Evolutionary conservation across 108 stramenopile species (phyloP).

Genomic region (Fistulifera solaris): DNA sequence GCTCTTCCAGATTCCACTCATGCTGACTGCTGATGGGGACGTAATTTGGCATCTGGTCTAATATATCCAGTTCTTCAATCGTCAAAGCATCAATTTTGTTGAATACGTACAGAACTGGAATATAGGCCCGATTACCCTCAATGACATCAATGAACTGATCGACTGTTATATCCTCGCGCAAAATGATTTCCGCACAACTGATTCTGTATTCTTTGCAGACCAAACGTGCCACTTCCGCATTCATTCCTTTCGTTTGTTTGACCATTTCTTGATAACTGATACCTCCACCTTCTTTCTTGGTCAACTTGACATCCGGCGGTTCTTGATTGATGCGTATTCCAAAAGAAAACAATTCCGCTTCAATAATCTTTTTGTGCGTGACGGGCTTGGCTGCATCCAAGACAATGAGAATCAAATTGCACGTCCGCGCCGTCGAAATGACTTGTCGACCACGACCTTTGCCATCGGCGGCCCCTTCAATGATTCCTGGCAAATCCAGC

Average conservation of each 20-base stretch:
- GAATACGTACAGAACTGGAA: conserved; percentile 84
- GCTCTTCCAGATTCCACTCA: conserved; percentile 95
- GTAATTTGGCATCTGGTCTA: conserved; percentile 96
- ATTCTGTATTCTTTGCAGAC: conserved; percentile 93
- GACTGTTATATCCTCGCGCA: conserved; percentile 88
- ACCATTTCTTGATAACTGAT: conserved; percentile 89
- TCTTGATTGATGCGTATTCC: conserved; percentile 96
- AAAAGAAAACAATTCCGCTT: conserved; percentile 91
- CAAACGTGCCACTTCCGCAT: conserved; percentile 68
- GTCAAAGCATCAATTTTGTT: conserved; percentile 85
- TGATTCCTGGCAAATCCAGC: conserved; percentile 97
- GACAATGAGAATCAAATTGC: conserved; percentile 95
- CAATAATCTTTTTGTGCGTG: conserved; percentile 97
- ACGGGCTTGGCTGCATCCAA: conserved; percentile 91
- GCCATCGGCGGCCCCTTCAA: conserved; percentile 98
- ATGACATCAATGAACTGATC: conserved; percentile 96
- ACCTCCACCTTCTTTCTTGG: conserved; percentile 91
- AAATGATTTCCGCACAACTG: conserved; percentile 82
- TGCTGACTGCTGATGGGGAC: conserved; percentile 89
- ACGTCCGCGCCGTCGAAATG: conserved; percentile 91
- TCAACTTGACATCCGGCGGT: conserved; percentile 87
- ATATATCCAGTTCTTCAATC: conserved; percentile 97
- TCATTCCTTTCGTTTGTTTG: conserved; percentile 78
- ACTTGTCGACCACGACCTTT: conserved; percentile 96
- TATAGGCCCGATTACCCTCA: conserved; percentile 81